These are phyloP conservation scores for Leptographium procerum DNA, from an alignment of 2,329 filamentous ascomycete genomes.

Conservation along the genomic window DNA sequence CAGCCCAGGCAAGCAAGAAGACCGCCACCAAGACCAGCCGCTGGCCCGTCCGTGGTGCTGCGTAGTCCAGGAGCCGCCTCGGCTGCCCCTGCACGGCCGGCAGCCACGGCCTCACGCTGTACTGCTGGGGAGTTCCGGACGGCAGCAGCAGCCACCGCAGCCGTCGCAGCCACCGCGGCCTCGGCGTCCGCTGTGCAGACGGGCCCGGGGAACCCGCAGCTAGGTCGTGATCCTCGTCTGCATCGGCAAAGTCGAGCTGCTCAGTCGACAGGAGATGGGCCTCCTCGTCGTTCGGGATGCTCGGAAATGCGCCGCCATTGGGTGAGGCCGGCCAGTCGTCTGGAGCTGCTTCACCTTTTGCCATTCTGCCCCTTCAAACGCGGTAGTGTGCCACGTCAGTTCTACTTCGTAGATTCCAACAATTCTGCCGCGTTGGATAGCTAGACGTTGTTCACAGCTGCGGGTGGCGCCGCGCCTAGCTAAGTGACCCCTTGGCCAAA, in stretches of 20 bases:
- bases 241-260: not conserved
- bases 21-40: slow-evolving; percentile 23
- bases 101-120: slow-evolving; percentile 36
- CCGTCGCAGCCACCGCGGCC: not conserved
- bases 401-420: too few species aligned
- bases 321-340: not conserved
- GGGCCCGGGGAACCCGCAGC: too few species aligned
- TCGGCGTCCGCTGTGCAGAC: not conserved
- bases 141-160: not conserved
- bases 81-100: slow-evolving; percentile 58
- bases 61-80: slow-evolving; percentile 48
- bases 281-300: not conserved
- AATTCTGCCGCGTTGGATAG: too few species aligned
- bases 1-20: slow-evolving; percentile 59
- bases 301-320: not conserved
- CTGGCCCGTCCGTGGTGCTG: slow-evolving; percentile 37
- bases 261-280: not conserved
- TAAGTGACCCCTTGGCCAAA: too few species aligned
- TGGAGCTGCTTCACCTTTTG: not conserved
- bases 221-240: not conserved
- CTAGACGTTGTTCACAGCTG: too few species aligned
- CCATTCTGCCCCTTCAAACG: not conserved
- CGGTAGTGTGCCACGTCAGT: too few species aligned
- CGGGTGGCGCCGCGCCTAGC: too few species aligned
- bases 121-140: not conserved